Base-by-base conservation (phyloP, 805 yeast species). In the Suhomyces pyralidae region DNA sequence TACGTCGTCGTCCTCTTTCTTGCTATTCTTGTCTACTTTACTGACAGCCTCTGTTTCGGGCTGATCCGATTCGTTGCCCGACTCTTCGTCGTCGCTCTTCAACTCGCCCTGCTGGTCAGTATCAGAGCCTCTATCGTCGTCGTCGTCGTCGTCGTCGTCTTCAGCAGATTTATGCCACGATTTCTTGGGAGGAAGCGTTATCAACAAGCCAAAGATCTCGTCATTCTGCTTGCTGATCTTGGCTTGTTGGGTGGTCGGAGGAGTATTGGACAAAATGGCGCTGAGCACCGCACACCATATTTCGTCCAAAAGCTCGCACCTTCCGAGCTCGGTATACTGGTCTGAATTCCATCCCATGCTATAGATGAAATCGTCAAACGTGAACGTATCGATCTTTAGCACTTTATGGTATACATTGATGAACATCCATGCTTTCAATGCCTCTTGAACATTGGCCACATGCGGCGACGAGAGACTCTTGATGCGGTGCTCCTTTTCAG, bases 351-450 rank as follows among this genome's bases (percentile, higher is more conserved):
- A 73, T 38, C 73, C 70, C 69, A 86, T 64, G 9, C 82, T 84
- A 51, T 81, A 81, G 7, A 86, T 63, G 61, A 81, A 88, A 58
- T 86, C 96, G 68, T 90, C 97, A 70, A 87, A 88, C 0, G 93
- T 85, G 60, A 88, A 85, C 0, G 86, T 80, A 60, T 86, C 90
- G n/a, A 90, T 68, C 5, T 78, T 63, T 30, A 90, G 70, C 0
- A 90, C 82, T 34, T 78, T 77, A 58, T 83, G 81, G 65, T 84
- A 90, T 48, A 88, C 78, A 64, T 88, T 88, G 26, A 89, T 66
- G 61, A 90, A 90, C 1, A 81, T 73, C 96, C 96, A 90, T 3
- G 80, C 66, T 60, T 88, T 92, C 22, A 90, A 63, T 0, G 86
- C 78, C 48, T 80, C 81, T 48, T 69, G 76, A 3, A 71, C 56